Evolutionary conservation across 2,329 filamentous ascomycete species (phyloP).

Genomic region (Talaromyces sp.): DNA sequence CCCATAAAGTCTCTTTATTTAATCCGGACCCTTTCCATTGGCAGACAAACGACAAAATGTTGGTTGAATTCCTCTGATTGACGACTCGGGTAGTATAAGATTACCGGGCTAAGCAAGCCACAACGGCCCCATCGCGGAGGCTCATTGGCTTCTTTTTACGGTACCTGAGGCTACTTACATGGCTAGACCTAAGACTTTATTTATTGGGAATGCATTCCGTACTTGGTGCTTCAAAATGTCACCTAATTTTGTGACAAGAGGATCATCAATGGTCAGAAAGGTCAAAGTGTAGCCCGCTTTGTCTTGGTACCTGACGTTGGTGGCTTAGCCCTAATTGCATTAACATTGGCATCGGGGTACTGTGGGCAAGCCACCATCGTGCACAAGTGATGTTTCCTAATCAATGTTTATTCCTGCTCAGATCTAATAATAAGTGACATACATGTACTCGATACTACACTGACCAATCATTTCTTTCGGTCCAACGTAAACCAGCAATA

Average conservation of each 20-base stretch:
- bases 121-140: not conserved
- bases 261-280: not conserved
- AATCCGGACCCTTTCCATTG: not conserved
- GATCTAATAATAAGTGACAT: no score
- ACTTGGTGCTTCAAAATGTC: not conserved
- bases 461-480: not conserved
- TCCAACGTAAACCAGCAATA: no score
- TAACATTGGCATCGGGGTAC: no score
- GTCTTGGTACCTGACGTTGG: not conserved
- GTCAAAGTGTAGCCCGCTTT: not conserved
- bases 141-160: not conserved
- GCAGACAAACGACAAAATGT: not conserved
- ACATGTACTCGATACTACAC: not conserved
- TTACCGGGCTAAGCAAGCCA: not conserved
- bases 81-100: not conserved
- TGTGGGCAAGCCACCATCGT: no score
- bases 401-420: no score
- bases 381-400: no score
- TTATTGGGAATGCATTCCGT: no score
- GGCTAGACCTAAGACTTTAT: not conserved
- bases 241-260: not conserved
- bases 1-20: not conserved
- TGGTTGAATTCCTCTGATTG: not conserved
- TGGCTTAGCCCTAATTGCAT: not conserved
- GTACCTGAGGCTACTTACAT: not conserved